Evolutionary conservation across 1,284 basidiomycete genomes (phyloP), one percentile per base, ranked within the genome.

Genomic region (Cystobasidium sp.): DNA sequence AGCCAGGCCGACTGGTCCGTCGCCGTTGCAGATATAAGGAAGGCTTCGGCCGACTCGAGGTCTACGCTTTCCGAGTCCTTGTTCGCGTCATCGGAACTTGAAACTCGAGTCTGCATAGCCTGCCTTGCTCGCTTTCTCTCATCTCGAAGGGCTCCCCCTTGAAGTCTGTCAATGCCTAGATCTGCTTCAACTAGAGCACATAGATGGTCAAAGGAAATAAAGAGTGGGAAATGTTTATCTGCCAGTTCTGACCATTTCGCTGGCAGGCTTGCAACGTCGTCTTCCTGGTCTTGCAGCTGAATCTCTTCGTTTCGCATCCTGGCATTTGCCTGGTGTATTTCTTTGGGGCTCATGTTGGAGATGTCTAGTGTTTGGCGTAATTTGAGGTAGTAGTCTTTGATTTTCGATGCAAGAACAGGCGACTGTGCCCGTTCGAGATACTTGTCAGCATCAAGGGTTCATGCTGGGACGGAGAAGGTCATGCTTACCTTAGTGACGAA

Each of bases 181-280:
- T 73, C 76, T 76, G 75, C 75, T 62, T 80, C 80, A 12, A 81
- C 59, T 12, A 81, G 75, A 43, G 74, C 68, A 41, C 75, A 78
- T 2, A 81, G 73, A 74, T 85, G 84, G 75, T 90, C 86, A 61
- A 88, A 88, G 0, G 89, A 89, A 8, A 90, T 78, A 75, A 91
- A 91, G 72, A 91, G 80, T 0, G 90, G 90, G 74, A 91, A 91
- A 78, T 91, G 87, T 0, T 83, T 79, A 43, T 89, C 88, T 39
- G 83, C 78, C 3, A 91, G 82, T 16, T 86, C 84, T 52, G 88
- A 88, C 76, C 87, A 91, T n/a, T 80, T 83, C 20, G 79, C 77
- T 1, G 90, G 90, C 1, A 90, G 82, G 71, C 86, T 84, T 0
- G 31, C 22, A 9, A 41, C n/a, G 0, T n/a, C 41, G 18, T 55